Percentiles rank a stretch among this genome's conserved stretches.
These are phyloP conservation scores for Rhizophora mangle DNA, from an alignment of 345 rosid genomes.

Conservation along the genomic window DNA sequence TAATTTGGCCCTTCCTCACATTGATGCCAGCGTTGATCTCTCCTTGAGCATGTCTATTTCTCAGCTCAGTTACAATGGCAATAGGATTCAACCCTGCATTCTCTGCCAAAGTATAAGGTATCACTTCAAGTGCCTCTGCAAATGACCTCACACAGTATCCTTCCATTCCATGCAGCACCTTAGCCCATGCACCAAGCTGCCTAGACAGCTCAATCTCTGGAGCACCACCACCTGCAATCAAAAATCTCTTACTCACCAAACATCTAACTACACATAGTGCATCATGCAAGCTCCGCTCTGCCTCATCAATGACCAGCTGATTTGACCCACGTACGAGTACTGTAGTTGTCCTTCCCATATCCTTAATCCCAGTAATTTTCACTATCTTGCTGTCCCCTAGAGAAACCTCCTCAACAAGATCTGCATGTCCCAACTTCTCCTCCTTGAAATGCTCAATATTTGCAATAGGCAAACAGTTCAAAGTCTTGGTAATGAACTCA, in stretches of 20 bases:
- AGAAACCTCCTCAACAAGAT: constrained; percentile 86
- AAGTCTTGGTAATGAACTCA: constrained; percentile 88
- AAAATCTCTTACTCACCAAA: constrained; percentile 78
- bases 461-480: constrained; percentile 93
- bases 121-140: constrained; percentile 95
- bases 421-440: constrained; percentile 86
- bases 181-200: constrained; percentile 98
- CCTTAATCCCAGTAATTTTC: constrained; percentile 81
- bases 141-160: constrained; percentile 83
- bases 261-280: constrained; percentile 95
- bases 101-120: constrained; percentile 94
- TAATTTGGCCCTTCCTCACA: constrained; percentile 97
- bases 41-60: constrained; percentile 97
- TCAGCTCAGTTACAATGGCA: constrained; percentile 92
- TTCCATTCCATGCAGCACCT: constrained; percentile 97
- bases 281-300: constrained; percentile 96
- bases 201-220: constrained; percentile 95
- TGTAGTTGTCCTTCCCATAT: constrained; percentile 92
- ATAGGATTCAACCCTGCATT: constrained; percentile 96
- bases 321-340: constrained; percentile 94
- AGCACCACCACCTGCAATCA: constrained; percentile 99
- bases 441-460: constrained; percentile 88
- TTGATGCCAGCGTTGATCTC: constrained; percentile 95
- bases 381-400: constrained; percentile 94
- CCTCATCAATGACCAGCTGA: constrained; percentile 85